A percentile compares a stretch with the other conserved stretches of the same genome.
phyloP scores from a whole-genome alignment of 164 flowering plant species.

The Vitis rotundifolia region DNA sequence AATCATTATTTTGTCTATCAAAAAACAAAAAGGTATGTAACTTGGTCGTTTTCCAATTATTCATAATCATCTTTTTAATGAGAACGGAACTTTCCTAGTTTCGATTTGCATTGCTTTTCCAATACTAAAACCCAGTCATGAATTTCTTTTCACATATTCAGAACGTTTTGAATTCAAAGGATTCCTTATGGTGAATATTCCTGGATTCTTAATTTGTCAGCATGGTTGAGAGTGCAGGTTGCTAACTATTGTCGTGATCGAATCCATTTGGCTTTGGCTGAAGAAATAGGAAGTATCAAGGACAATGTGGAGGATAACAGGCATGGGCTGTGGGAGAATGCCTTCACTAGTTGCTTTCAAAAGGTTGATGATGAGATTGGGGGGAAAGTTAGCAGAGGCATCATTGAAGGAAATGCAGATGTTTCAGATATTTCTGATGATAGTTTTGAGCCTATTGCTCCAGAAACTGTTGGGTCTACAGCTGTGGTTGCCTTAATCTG shows the following conservation, averaged over 20 bases:
- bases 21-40: no score
- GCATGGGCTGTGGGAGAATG: constrained; percentile 41
- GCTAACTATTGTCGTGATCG: constrained; percentile 49
- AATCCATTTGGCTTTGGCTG: constrained; percentile 41
- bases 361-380: constrained; percentile 50
- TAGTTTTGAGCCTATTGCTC: constrained; percentile 32
- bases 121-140: background rate
- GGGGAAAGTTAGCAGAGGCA: constrained; percentile 24
- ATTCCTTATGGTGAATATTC: background rate
- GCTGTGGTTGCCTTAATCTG: constrained; percentile 56
- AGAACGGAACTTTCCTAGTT: no score
- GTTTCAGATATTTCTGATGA: constrained; percentile 21
- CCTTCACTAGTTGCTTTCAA: constrained; percentile 38
- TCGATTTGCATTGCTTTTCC: no score
- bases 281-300: constrained; percentile 29
- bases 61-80: no score
- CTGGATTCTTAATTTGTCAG: background rate
- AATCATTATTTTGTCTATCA: no score
- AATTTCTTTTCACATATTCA: background rate
- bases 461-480: constrained; percentile 62
- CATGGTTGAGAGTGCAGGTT: constrained; percentile 29
- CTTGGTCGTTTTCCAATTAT: no score
- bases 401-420: constrained; percentile 12
- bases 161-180: background rate
- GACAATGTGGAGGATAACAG: constrained; percentile 7